Base-by-base conservation (phyloP, 495 filamentous ascomycete genomes). In the Penicillium canescens region DNA sequence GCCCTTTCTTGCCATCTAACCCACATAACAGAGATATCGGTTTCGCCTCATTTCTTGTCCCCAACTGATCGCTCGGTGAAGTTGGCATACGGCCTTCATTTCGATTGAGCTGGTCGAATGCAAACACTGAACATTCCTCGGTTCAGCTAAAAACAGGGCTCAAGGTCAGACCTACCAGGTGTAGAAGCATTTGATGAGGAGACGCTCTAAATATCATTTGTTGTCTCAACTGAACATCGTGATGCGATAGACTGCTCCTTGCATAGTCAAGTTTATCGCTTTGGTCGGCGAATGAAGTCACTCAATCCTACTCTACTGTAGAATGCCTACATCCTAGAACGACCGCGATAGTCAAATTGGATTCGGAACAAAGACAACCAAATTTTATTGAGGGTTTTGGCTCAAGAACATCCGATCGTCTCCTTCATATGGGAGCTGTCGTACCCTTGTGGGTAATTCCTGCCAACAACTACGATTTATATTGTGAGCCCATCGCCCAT, bases 171-270 rank as follows among this genome's bases (percentile, higher is more conserved):
- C 44, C 44, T 21, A 46, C 31, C 33, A 46, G 16, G 31, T 36
- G 16, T 36, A 46, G 31, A 46, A 46, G 18, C 16, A 36, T 46
- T 23, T 46, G 16, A 36, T 46, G 16, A 36, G 26, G 18, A 45
- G 42, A 18, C 42, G n/a, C 42, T 45, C 42, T 2, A 45, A 45
- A 16, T 45, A 45, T 6, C 3, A 45, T 45, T 45, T 34, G 13
- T 45, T 45, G 14, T 18, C 44, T 46, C 18, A 46, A 36, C 8
- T 46, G 34, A 46, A 36, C 7, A 46, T 36, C 6, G 31, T n/a
- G 31, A 46, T 46, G 9, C 44, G 31, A 46, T 36, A 46, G 31
- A 46, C 18, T 46, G 12, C 34, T 36, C 44, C 44, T 46, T 46
- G 31, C 6, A n/a, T 36, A 37, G 31, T 23, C 31, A 36, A 8